Percentiles rank a stretch among this genome's conserved stretches.
phyloP scores from a whole-genome alignment of 345 rosid species.

The Eucalyptus pauciflora region DNA sequence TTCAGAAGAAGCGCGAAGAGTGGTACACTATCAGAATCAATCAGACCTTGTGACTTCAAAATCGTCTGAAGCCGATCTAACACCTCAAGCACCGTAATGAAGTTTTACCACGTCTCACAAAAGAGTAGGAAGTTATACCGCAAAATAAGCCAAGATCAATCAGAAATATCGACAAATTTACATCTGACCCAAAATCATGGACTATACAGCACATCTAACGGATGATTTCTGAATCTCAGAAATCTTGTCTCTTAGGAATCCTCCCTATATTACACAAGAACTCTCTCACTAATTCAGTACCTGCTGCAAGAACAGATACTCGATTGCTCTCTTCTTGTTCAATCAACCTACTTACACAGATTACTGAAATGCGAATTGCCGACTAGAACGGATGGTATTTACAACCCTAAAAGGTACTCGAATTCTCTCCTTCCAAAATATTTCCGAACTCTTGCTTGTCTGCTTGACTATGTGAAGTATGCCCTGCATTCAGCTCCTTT shows the following conservation, averaged over 20 bases:
- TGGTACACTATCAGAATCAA: neutral
- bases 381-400: slow-evolving; percentile 3
- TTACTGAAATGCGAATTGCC: slow-evolving; percentile 3
- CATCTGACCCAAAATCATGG: slow-evolving; percentile 17
- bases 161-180: slow-evolving; percentile 14
- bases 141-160: neutral
- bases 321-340: neutral
- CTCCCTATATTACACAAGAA: slow-evolving; percentile 22
- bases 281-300: neutral
- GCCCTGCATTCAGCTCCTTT: slow-evolving; percentile 20
- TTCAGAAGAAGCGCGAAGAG: neutral
- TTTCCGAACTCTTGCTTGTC: neutral
- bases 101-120: neutral
- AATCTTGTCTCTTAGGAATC: neutral
- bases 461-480: neutral
- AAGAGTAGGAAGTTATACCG: neutral
- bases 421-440: slow-evolving; percentile 12
- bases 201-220: slow-evolving; percentile 13
- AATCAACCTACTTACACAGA: slow-evolving; percentile 31
- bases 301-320: neutral
- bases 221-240: neutral
- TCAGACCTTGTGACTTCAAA: neutral
- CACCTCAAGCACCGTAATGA: neutral
- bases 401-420: slow-evolving; percentile 11
- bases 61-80: neutral